Base-by-base conservation (phyloP, 2,329 filamentous ascomycete species). In the Colletotrichum sp. region DNA sequence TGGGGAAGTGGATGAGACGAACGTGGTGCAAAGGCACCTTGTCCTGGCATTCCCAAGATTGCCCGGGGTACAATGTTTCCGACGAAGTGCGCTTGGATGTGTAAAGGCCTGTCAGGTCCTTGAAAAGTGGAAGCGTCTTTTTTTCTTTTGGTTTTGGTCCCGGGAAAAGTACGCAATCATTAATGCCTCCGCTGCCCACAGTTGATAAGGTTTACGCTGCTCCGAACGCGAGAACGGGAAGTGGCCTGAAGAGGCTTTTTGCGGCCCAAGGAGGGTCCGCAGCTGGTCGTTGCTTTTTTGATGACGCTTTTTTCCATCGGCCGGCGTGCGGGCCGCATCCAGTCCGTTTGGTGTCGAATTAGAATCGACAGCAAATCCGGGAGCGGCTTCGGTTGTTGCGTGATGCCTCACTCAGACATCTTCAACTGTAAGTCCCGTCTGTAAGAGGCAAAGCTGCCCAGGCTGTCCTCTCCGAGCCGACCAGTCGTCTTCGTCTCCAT, bases 1-100 rank as follows among this genome's bases (percentile, higher is more conserved):
- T 73, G 69, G 73, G 32, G 70, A 64, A 57, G 73, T 68, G 69
- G 69, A 75, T 63, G 48, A 32, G 68, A 65, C 64, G 64, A 68
- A 73, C 69, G 43, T 64, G 63, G 69, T 43, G 43, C 32, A n/a
- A 52, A 55, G 43, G 64, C n/a, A 18, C 24, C 70, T 34, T 63
- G 39, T 63, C 73, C 73, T 60, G 57, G 70, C 59, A 59, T 32
- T 64, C 55, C 10, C n/a, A 26, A 48, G 28, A 36, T 16, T 48
- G 57, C 28, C 70, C 52, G 34, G 69, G 55, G 34, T 68, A 28
- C 34, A 26, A 67, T 61, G 52, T 71, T 71, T 48, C 70, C 70
- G 21, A 63, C 66, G 55, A 60, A 55, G 57, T 63, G 70, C 43
- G 63, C 14, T 32, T 67, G 68, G 68, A 39, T 66, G 32, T 74